Base-by-base conservation (phyloP, 495 filamentous ascomycete species). In the Lindgomyces ingoldianus region DNA sequence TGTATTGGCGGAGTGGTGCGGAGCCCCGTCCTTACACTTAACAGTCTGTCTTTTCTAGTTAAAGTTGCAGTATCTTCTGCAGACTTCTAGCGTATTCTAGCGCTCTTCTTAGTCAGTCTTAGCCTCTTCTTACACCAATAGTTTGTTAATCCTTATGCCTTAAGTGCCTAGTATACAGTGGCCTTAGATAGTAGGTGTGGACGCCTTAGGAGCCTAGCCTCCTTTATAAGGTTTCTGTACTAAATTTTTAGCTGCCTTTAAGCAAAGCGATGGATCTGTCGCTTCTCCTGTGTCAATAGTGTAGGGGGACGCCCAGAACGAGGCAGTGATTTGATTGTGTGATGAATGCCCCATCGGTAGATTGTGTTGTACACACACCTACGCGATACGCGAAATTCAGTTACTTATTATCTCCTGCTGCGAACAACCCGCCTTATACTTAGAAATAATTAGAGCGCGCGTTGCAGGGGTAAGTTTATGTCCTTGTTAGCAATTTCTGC, bases 41-140 rank as follows among this genome's bases (percentile, higher is more conserved):
- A 39, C 33, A 47, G 44, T 47, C 44, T n/a, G 6, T n/a, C 44
- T 47, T n/a, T 24, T n/a, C 44, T n/a, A 47, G 21, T 47, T 47
- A 47, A 47, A 47, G 18, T 47, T 8, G 6, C 44, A 24, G 18
- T 47, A 47, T n/a, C 21, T 4, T 4, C 44, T 8, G 44, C 44
- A 47, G 18, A 47, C 6, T 47, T 47, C 8, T 8, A 4, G n/a
- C 44, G 44, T n/a, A 47, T n/a, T 8, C 6, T 4, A 47, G 44
- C 44, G 18, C 4, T n/a, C 14, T n/a, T 8, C 21, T 24, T 47
- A 47, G 14, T 47, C 8, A 47, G n/a, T n/a, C 18, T 47, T 18
- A 24, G 44, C 8, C 44, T n/a, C 16, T 18, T n/a, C 14, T n/a
- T 24, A 24, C 44, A 47, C 6, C 44, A 47, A 19, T 47, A 24